Evolutionary conservation across 1,284 basidiomycete species (phyloP), one percentile per base, ranked within the genome.

Genomic region (Ustilago trichophora): DNA sequence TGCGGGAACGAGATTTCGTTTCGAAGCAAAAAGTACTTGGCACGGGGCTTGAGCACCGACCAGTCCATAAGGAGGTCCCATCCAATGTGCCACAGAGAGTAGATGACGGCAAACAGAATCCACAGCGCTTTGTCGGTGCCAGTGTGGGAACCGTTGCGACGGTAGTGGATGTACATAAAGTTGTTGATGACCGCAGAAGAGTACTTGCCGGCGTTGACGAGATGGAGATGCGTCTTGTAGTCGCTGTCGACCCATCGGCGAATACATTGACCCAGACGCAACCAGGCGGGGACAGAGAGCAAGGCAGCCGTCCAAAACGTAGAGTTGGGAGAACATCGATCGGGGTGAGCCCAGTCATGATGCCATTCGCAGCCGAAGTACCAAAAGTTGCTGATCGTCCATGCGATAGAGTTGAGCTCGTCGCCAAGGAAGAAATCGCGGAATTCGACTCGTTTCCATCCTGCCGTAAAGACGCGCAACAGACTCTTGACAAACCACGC

Each of bases 191-290:
- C 60, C 34, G 78, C 68, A 19, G 67, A 63, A 2, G 66, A 33
- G 45, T 82, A 82, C 64, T 82, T 82, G 40, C 73, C 77, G 3
- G 90, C 92, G 68, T 97, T 97, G 78, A 96, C 87, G 26, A 97
- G 83, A 84, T 97, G 93, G 0, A 90, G 90, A 24, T 84, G 75
- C 25, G 90, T 83, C 35, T 84, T 47, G 34, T 63, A 57, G 24
- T 72, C 83, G 8, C 90, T 91, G 80, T 96, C 93, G 32, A 82
- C 82, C 80, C 89, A 97, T 84, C 94, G 91, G 73, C 89, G 90
- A 34, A 95, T 75, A 80, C 91, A 92, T 80, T 98, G 94, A 11
- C 91, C 84, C 40, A 93, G 80, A 83, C 94, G 92, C 27, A 88
- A 84, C 1, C 90, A 52, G 12, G 90, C 85, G 0, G 92, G 91